Evolutionary conservation across 2,329 filamentous ascomycete genomes (phyloP).

Genomic region (Aspergillus novoparasiticus): DNA sequence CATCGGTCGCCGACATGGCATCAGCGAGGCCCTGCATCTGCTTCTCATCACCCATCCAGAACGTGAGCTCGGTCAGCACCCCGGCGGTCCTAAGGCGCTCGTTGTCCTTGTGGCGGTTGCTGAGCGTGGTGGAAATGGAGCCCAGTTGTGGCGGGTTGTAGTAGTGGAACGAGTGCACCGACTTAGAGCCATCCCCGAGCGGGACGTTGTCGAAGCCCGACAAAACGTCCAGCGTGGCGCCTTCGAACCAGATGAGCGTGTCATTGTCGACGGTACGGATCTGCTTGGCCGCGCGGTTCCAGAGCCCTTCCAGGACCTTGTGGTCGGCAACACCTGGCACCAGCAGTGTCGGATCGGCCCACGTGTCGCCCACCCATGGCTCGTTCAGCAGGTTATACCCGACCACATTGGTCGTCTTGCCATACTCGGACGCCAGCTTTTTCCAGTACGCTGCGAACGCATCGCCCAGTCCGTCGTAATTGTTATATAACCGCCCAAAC

Average conservation of each 20-base stretch:
- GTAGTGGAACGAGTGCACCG: constrained; percentile 21
- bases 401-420: constrained; percentile 9
- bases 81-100: constrained; percentile 14
- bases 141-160: constrained; percentile 17
- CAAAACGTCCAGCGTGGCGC: constrained; percentile 14
- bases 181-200: constrained; percentile 18
- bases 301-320: constrained; percentile 15
- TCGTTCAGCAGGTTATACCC: constrained; percentile 19
- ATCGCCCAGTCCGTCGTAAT: constrained; percentile 19
- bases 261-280: constrained; percentile 18
- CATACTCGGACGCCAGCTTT: constrained; percentile 16
- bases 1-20: constrained; percentile 19
- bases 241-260: constrained; percentile 19
- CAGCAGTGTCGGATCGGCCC: constrained; percentile 16
- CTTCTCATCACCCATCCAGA: constrained; percentile 20
- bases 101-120: constrained; percentile 17
- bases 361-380: constrained; percentile 17
- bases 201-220: constrained; percentile 19
- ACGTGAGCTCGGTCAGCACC: constrained; percentile 20
- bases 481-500: constrained; percentile 20
- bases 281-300: constrained; percentile 13
- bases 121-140: constrained; percentile 16
- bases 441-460: constrained; percentile 19
- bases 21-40: constrained; percentile 17
- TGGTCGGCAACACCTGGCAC: constrained; percentile 18